These are phyloP conservation scores for Pelargonium fulgidum DNA, from an alignment of 441 rosid genomes.

Conservation along the genomic window DNA sequence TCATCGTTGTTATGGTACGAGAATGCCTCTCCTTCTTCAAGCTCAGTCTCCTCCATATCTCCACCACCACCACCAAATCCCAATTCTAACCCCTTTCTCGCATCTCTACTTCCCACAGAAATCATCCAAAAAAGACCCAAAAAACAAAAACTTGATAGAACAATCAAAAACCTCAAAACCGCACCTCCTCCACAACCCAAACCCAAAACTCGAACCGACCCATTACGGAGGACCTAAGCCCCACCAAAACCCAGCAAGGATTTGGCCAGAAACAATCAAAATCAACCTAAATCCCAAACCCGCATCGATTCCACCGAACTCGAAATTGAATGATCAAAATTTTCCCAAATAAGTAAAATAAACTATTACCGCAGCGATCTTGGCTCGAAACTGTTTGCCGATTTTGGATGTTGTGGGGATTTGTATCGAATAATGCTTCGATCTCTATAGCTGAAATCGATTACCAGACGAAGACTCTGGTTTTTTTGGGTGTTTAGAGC, in stretches of 20 bases:
- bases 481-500: background rate
- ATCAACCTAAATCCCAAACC: background rate
- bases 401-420: background rate
- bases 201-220: background rate
- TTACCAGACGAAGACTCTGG: constrained; percentile 4
- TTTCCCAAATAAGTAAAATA: background rate
- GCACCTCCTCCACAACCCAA: background rate
- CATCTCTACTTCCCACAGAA: constrained; percentile 7
- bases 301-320: background rate
- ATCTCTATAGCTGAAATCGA: constrained; percentile 6
- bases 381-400: background rate
- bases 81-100: constrained; percentile 39
- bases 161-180: constrained; percentile 1
- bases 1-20: constrained; percentile 51
- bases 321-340: background rate
- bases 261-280: background rate
- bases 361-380: background rate
- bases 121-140: background rate
- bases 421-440: constrained; percentile 3
- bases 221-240: constrained; percentile 5
- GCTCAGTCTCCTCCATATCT: constrained; percentile 80
- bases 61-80: constrained; percentile 32
- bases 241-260: constrained; percentile 6
- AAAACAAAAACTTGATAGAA: background rate
- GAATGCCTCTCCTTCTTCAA: constrained; percentile 98